phyloP scores from a whole-genome alignment of 2,329 filamentous ascomycete genomes.

The Metarhizium anisopliae region DNA sequence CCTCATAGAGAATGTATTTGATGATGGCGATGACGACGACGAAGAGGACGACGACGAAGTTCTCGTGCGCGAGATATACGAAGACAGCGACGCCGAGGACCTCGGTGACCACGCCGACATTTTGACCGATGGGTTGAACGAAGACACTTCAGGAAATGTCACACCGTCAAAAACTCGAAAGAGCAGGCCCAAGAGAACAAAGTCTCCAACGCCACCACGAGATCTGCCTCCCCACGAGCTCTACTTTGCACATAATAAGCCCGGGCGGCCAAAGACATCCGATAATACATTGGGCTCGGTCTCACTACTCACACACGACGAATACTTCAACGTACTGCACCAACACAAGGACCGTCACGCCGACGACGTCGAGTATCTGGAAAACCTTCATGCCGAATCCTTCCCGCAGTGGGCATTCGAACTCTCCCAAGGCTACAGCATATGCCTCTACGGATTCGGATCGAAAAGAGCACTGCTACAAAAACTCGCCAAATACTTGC shows the following conservation, averaged over 20 bases:
- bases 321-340: slow-evolving; percentile 66
- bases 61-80: slow-evolving; percentile 24
- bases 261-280: slow-evolving; percentile 74
- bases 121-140: slow-evolving; percentile 16
- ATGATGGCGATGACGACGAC: slow-evolving; percentile 57
- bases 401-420: slow-evolving; percentile 94
- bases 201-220: slow-evolving; percentile 69
- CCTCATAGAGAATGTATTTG: slow-evolving; percentile 63
- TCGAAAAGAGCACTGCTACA: slow-evolving; percentile 73
- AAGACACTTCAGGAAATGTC: slow-evolving; percentile 11
- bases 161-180: slow-evolving; percentile 33
- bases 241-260: slow-evolving; percentile 88
- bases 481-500: slow-evolving; percentile 64
- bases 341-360: slow-evolving; percentile 60
- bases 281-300: slow-evolving; percentile 73
- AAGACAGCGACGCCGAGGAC: slow-evolving; percentile 63
- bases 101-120: slow-evolving; percentile 51
- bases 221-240: slow-evolving; percentile 81
- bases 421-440: slow-evolving; percentile 73
- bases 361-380: slow-evolving; percentile 60
- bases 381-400: slow-evolving; percentile 66
- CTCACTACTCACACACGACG: slow-evolving; percentile 76
- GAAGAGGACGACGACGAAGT: slow-evolving; percentile 36
- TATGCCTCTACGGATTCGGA: slow-evolving; percentile 88
- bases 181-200: slow-evolving; percentile 23